Base-by-base conservation (phyloP, 2,329 filamentous ascomycete species). In the Cordyceps javanica region DNA sequence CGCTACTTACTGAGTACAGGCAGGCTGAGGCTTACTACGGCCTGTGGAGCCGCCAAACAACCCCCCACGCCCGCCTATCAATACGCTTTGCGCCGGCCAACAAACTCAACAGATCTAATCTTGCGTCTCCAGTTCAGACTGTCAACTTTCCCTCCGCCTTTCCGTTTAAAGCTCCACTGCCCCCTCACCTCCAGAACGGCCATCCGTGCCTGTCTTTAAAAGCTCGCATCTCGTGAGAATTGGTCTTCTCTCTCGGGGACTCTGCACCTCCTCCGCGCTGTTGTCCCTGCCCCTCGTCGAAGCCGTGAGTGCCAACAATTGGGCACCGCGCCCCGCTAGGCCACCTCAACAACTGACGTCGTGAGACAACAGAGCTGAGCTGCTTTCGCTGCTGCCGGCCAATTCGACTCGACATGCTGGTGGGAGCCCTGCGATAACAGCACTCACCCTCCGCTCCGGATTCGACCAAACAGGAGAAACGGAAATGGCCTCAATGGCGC, bases 401-500 rank as follows among this genome's bases (percentile, higher is more conserved):
- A 32, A 44, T 44, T 19, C 46, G 26, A 44, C 34, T 44, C 46
- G 39, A 53, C 39, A 58, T 46, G 38, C 49, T 46, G 30, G 21
- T 10, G 19, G 26, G 25, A 25, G 23, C 39, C 14, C 41, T 46
- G 26, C 46, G 44, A 50, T 44, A 42, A 34, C 30, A 30, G 13
- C 19, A 48, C 21, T 21, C 32, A 46, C 21, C 8, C 5, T 21
- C 32, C 44, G 38, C 10, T 11, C 23, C 32, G 34, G 11, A 48
- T 46, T 21, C 45, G 34, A 36, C 7, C 32, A 21, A 16, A 46
- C n/a, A n/a, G n/a, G n/a, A n/a, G n/a, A n/a, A n/a, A n/a, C n/a
- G n/a, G 5, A 3, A 6, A 67, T 67, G 65, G 60, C 65, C 16
- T 60, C 60, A 19, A 36, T 67, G 13, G 60, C 60, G 44, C 62